Evolutionary conservation across 2,329 filamentous ascomycete genomes (phyloP), one percentile per base, ranked within the genome.

Genomic region (Claviceps citrina): DNA sequence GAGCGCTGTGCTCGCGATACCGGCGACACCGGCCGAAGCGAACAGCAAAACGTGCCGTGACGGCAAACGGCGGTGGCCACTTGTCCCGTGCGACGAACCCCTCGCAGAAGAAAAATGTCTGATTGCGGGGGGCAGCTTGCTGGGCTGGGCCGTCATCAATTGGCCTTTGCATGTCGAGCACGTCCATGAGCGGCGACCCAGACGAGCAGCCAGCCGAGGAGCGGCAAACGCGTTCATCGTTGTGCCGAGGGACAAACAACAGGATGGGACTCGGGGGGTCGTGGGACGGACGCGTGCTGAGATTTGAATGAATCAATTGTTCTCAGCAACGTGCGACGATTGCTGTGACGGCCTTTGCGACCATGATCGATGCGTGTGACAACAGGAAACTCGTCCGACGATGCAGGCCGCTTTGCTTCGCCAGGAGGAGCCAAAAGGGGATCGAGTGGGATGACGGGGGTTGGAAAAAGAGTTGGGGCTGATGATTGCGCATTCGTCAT

Each of bases 1-100:
- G 22, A 75, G 51, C 3, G 62, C 59, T 6, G 64, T 63, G n/a
- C 63, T 64, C 9, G 64, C 63, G 8, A 65, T 59, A 3, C 63
- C 69, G 16, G 64, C 68, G n/a, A 62, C 66, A 13, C 70, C 67
- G 2, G 65, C 61, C 5, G 71, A 67, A 12, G 71, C 67, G 30
- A 70, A 61, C 22, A 75, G 52, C 13, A 73, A 51, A 7, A 55
- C 47, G 35, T 54, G 51, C 27, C 50, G 47, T 9, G 57, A 51
- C 1, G 52, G 37, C 26, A 38, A 38, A 28, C 43, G 36, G 26
- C 33, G 38, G 30, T 27, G 49, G 13, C 50, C 40, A 16, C 43
- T 47, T n/a, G 25, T 28, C 10, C 47, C 46, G 24, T 45, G 49
- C 27, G 47, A 54, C 20, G 44, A 49, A 43, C 38, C 40, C 40